Evolutionary conservation across 2,329 filamentous ascomycete species (phyloP).

Genomic region (Gliomastix tumulicola): DNA sequence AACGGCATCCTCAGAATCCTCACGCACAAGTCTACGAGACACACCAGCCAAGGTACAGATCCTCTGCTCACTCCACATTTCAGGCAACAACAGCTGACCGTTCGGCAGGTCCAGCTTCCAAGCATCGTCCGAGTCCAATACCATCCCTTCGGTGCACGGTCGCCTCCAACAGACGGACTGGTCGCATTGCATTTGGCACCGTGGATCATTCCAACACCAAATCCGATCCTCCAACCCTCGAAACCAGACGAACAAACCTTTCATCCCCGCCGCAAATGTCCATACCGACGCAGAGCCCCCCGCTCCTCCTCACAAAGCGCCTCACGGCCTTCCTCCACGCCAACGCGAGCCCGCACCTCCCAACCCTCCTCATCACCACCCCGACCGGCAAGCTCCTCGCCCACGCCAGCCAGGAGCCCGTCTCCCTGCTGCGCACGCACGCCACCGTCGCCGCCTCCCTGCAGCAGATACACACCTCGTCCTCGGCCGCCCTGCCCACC

Average conservation of each 20-base stretch:
- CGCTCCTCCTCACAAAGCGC: slow-evolving; percentile 58
- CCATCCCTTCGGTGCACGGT: no score
- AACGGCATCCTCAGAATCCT: no score
- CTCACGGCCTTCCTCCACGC: slow-evolving; percentile 54
- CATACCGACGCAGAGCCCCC: slow-evolving; percentile 35
- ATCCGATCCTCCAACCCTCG: no score
- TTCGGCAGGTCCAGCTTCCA: neutral
- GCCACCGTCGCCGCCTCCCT: slow-evolving; percentile 58
- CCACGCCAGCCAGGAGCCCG: slow-evolving; percentile 49
- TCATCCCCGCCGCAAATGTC: slow-evolving; percentile 26
- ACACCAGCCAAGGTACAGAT: no score
- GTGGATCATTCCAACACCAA: no score
- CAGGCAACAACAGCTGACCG: no score
- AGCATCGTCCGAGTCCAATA: neutral
- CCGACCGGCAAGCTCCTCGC: slow-evolving; percentile 57
- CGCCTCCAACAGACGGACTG: no score
- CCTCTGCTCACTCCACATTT: no score
- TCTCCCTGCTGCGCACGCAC: slow-evolving; percentile 52
- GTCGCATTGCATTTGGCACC: no score
- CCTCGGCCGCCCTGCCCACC: slow-evolving; percentile 30
- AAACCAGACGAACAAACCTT: no score
- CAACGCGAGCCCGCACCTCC: slow-evolving; percentile 49
- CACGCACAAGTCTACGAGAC: no score
- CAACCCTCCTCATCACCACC: slow-evolving; percentile 53
- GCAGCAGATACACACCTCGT: slow-evolving; percentile 48